These are phyloP conservation scores for Acacia pycnantha DNA, from an alignment of 331 rosid genomes.

Conservation along the genomic window DNA sequence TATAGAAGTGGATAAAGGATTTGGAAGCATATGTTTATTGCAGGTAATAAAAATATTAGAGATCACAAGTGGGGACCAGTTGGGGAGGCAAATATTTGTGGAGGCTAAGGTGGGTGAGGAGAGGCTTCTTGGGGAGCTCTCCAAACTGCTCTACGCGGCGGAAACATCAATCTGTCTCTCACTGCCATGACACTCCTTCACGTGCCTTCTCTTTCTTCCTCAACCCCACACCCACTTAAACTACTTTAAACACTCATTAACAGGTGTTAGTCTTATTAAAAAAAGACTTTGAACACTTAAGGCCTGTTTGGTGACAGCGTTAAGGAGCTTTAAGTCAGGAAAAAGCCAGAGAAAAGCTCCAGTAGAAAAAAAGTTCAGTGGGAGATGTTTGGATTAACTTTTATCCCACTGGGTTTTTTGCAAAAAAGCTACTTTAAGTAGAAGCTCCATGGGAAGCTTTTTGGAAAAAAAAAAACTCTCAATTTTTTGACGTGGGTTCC, in stretches of 20 bases:
- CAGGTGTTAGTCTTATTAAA: too few relatives aligned
- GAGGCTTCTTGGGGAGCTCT: slow-evolving; percentile 34
- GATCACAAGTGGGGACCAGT: background rate
- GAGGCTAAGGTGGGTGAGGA: background rate
- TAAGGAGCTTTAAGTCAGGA: too few relatives aligned
- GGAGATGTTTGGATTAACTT: too few relatives aligned
- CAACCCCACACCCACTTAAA: background rate
- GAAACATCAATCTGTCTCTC: slow-evolving; percentile 44
- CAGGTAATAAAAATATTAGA: background rate
- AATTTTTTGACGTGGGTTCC: too few relatives aligned
- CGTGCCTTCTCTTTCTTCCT: slow-evolving; percentile 31
- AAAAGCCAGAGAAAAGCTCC: too few relatives aligned
- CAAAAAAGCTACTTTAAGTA: too few relatives aligned
- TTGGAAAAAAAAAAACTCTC: too few relatives aligned
- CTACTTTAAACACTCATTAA: background rate
- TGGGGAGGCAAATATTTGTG: background rate
- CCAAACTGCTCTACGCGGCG: slow-evolving; percentile 36
- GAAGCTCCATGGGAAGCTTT: too few relatives aligned
- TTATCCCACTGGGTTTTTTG: too few relatives aligned
- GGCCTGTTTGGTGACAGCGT: too few relatives aligned
- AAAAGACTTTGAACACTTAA: too few relatives aligned
- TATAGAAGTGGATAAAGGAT: background rate
- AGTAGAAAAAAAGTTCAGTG: too few relatives aligned
- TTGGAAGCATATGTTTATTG: background rate
- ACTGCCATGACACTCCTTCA: slow-evolving; percentile 33